Percentiles rank a stretch among this genome's conserved stretches.
Evolutionary conservation across 108 stramenopile genomes (phyloP).

Genomic region (Nannochloropsis granulata): DNA sequence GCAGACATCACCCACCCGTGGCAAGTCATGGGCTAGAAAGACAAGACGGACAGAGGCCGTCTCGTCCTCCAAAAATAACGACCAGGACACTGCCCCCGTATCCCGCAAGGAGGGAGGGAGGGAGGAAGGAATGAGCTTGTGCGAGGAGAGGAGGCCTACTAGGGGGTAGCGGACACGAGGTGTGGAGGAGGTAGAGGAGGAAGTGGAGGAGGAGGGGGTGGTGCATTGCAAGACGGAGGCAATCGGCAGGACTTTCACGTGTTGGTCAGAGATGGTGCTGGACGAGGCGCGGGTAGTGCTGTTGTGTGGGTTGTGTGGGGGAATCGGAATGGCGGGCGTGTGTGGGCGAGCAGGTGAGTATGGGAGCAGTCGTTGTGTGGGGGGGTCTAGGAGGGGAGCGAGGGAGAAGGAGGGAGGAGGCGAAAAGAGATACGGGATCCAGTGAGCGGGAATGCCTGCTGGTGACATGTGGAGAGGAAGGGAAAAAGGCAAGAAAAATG

Average conservation of each 20-base stretch:
- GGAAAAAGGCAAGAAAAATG: too few relatives aligned
- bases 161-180: neutral
- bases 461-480: too few relatives aligned
- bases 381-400: neutral
- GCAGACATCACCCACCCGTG: neutral
- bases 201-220: neutral
- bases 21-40: neutral
- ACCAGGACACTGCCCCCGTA: neutral
- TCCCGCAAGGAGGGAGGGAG: neutral
- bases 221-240: neutral
- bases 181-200: neutral
- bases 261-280: too few relatives aligned
- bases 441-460: neutral
- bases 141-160: neutral
- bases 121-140: neutral
- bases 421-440: neutral
- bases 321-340: neutral
- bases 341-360: neutral
- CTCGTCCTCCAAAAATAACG: neutral
- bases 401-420: neutral
- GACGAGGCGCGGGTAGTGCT: neutral
- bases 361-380: neutral
- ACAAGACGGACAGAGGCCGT: neutral
- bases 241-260: neutral
- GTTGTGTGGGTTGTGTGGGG: neutral